Percentiles rank a stretch among this genome's conserved stretches.
Evolutionary conservation across 2,329 filamentous ascomycete genomes (phyloP).

Genomic region (Exophiala phaeomuriformis): DNA sequence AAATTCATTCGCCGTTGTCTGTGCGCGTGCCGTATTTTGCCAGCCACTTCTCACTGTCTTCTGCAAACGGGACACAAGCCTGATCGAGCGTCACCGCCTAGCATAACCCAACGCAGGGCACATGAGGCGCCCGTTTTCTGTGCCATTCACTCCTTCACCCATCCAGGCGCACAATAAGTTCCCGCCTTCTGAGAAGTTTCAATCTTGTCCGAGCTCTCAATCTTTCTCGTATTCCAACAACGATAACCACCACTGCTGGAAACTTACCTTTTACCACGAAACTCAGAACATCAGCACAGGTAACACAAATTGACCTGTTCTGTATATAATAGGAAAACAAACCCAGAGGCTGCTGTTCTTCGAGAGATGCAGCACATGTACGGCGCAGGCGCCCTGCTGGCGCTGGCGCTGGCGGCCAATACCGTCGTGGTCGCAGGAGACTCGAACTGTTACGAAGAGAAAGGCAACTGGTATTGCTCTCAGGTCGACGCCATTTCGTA

Average conservation of each 20-base stretch:
- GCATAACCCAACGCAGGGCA: not conserved
- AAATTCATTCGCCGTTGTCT: not conserved
- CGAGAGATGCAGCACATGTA: conserved; percentile 12
- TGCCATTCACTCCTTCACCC: not conserved
- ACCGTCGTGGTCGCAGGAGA: conserved; percentile 7
- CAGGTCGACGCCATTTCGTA: conserved; percentile 61
- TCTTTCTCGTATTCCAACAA: conserved; percentile 29
- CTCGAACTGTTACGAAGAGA: conserved; percentile 12
- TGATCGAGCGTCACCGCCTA: not conserved
- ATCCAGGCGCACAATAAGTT: not conserved
- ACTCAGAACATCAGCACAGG: not conserved
- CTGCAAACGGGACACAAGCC: not conserved
- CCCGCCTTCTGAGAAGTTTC: not conserved
- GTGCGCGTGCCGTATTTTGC: not conserved
- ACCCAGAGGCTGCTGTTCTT: not conserved
- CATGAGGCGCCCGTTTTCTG: not conserved
- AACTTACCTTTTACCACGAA: conserved; percentile 1
- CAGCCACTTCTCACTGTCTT: not conserved
- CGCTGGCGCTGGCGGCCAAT: conserved; percentile 9
- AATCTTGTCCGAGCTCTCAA: not conserved
- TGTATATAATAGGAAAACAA: not conserved
- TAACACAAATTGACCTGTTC: not conserved
- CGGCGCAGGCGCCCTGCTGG: conserved; percentile 11
- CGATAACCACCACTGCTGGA: conserved; percentile 9
- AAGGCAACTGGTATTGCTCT: conserved; percentile 58